Evolutionary conservation across 1,284 basidiomycete genomes (phyloP).

Genomic region (Ceratobasidium sp.): DNA sequence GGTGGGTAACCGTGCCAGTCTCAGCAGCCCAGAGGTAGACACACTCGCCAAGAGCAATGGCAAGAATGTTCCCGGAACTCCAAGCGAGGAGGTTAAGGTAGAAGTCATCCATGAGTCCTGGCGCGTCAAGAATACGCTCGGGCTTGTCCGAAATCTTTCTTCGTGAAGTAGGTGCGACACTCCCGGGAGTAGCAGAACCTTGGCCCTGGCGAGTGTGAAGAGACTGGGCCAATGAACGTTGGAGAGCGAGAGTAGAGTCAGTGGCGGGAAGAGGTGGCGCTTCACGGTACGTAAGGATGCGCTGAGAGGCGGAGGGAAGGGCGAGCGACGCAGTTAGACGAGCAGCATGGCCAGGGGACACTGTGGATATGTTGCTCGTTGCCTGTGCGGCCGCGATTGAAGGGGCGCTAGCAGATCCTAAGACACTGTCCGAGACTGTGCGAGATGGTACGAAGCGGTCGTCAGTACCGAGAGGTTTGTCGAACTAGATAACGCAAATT

Average conservation of each 20-base stretch:
- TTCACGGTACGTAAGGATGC: constrained; percentile 83
- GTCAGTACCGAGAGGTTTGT: constrained; percentile 62
- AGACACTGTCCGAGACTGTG: constrained; percentile 64
- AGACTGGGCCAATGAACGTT: constrained; percentile 78
- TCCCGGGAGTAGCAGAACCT: constrained; percentile 68
- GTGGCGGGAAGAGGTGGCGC: constrained; percentile 77
- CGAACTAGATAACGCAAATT: constrained; percentile 27
- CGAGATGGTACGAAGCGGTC: constrained; percentile 82
- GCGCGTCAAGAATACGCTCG: constrained; percentile 94
- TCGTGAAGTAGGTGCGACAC: constrained; percentile 70
- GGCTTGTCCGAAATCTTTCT: constrained; percentile 87
- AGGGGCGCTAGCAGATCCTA: constrained; percentile 71
- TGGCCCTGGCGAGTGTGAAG: constrained; percentile 72
- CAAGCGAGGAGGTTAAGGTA: constrained; percentile 96
- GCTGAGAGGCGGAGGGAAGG: constrained; percentile 73
- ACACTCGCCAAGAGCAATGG: constrained; percentile 85
- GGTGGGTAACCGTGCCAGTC: constrained; percentile 81
- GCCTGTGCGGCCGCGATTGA: constrained; percentile 47
- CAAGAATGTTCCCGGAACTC: constrained; percentile 88
- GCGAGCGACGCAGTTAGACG: constrained; percentile 80
- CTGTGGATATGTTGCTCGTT: constrained; percentile 53
- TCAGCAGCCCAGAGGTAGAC: constrained; percentile 97
- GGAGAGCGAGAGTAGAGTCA: constrained; percentile 75
- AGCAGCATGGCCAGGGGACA: constrained; percentile 81
- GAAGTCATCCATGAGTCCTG: constrained; percentile 95